A percentile compares a stretch with the other conserved stretches of the same genome.
Conservation (phyloP, 140 eudicot species). For the Anethum foeniculum region DNA sequence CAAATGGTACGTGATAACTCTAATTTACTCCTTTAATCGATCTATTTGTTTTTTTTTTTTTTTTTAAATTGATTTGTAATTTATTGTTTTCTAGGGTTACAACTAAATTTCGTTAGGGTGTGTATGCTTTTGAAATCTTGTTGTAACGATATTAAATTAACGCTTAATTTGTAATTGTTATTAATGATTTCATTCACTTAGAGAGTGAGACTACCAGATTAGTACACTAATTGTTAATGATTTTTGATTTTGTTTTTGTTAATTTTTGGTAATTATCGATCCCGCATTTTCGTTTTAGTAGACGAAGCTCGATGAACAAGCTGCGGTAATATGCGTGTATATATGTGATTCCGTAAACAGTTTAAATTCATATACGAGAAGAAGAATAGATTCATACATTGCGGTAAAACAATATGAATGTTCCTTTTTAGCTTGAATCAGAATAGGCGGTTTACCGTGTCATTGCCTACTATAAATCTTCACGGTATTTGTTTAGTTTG, state of each 20-base stretch:
- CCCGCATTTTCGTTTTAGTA: not conserved
- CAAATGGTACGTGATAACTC: not conserved
- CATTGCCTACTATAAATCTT: not conserved
- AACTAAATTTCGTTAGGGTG: not conserved
- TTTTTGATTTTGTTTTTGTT: no score
- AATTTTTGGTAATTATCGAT: not conserved
- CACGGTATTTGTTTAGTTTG: no score
- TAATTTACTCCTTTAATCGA: not conserved
- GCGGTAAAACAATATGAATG: not conserved
- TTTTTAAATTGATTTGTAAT: not conserved
- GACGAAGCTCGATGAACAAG: not conserved
- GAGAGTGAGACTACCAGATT: not conserved
- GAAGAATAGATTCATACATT: not conserved
- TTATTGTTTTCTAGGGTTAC: conserved; percentile 1
- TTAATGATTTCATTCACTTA: not conserved
- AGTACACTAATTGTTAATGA: not conserved
- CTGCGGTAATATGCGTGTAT: not conserved
- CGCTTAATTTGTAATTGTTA: no score
- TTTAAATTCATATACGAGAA: not conserved
- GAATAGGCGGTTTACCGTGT: not conserved
- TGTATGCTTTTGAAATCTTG: not conserved
- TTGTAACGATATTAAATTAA: no score
- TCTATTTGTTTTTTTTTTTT: not conserved
- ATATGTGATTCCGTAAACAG: not conserved
- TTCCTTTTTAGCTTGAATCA: not conserved